Evolutionary conservation across 2,329 filamentous ascomycete genomes (phyloP), one percentile per base, ranked within the genome.

Genomic region (Ampelomyces quisqualis): DNA sequence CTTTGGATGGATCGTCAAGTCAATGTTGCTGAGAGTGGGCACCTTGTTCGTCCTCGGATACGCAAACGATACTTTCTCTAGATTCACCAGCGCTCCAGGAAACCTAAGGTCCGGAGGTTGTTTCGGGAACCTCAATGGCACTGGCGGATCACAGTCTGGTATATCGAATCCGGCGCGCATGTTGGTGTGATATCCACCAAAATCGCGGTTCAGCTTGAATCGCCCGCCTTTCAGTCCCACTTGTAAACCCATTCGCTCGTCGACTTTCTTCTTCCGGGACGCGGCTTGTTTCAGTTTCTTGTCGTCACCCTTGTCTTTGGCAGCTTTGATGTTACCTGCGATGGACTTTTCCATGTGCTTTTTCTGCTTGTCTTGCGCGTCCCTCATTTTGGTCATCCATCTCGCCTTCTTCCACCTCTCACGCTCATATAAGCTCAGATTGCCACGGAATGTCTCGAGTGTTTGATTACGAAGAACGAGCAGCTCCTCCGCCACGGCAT

Each of bases 281-380:
- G 90, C 90, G 3, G 88, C 88, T 71, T 90, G 86, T n/a, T 86
- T 82, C 2, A 94, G 75, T 63, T 90, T 90, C 62, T 91, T 91
- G 54, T 90, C 85, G 58, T 94, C 88, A 20, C 88, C 86, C 18
- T 84, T 85, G 33, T 82, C 82, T 62, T 84, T 86, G 5, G 87
- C 89, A 14, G 84, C 79, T 51, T 84, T 85, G 57, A 89, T 78
- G 52, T 87, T 91, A 44, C 84, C 79, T 14, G 79, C 76, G 35
- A 94, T 89, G 0, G 83, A 86, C 54, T 86, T 80, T 67, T 91
- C 84, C 47, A 94, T 87, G 57, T 93, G 87, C 3, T 85, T 81
- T 40, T 82, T 85, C 63, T 94, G 87, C 60, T 81, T 84, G 39
- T 93, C 87, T 60, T 91, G 84, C 0, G 88, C 86, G 15, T 89